These are phyloP conservation scores for Macrotyloma uniflorum DNA, from an alignment of 306 rosid species.

Conservation along the genomic window DNA sequence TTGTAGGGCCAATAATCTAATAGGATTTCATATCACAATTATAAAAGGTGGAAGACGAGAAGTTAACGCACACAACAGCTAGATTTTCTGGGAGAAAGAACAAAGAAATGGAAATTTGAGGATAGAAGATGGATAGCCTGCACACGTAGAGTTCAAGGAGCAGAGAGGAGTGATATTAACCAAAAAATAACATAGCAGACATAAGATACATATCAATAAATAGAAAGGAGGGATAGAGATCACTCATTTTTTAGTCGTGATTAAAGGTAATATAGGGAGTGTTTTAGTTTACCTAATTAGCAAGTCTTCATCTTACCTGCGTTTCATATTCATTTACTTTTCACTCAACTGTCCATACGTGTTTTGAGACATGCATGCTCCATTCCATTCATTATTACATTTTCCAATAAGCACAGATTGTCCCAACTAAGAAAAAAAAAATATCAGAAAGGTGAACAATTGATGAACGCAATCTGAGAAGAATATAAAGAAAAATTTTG, in stretches of 20 bases:
- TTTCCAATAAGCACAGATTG: not conserved
- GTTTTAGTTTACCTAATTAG: conserved; percentile 16
- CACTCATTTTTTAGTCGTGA: not conserved
- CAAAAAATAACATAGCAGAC: not conserved
- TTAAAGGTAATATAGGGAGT: not conserved
- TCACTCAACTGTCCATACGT: not conserved
- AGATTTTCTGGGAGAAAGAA: not conserved
- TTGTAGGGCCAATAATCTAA: conserved; percentile 11
- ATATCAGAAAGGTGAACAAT: not conserved
- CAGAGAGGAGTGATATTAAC: not conserved
- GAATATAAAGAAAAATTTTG: not conserved
- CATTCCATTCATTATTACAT: not conserved
- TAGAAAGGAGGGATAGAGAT: no score
- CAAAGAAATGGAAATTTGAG: not conserved
- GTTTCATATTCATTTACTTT: not conserved
- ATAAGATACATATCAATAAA: no score
- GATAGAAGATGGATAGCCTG: not conserved
- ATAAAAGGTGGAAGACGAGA: conserved; percentile 16
- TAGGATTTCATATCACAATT: not conserved
- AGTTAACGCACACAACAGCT: not conserved
- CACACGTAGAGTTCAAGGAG: not conserved
- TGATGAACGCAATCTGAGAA: not conserved
- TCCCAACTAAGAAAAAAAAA: not conserved
- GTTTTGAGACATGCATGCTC: not conserved
- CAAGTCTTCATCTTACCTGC: not conserved